phyloP scores from a whole-genome alignment of 2,329 filamentous ascomycete genomes.

The Aspergillus carbonarius region DNA sequence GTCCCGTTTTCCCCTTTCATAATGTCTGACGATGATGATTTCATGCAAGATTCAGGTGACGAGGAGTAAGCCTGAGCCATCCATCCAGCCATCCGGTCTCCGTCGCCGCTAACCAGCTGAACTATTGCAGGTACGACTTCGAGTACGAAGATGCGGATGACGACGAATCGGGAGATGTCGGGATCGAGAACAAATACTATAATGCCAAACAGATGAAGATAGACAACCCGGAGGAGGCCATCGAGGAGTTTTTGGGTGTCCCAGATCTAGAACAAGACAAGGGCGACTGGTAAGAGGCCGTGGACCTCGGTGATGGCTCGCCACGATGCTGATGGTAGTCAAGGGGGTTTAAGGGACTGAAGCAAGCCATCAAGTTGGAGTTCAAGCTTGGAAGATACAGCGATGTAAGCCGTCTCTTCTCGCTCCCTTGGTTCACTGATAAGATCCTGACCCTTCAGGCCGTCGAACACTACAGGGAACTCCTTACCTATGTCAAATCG shows the following conservation, averaged over 20 bases:
- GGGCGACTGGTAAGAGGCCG: constrained; percentile 71
- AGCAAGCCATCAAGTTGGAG: constrained; percentile 97
- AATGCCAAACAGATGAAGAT: constrained; percentile 96
- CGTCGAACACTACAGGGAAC: constrained; percentile 86
- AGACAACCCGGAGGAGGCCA: constrained; percentile 80
- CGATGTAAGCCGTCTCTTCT: constrained; percentile 57
- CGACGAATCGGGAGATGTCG: constrained; percentile 82
- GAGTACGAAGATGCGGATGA: constrained; percentile 96
- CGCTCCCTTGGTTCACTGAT: neutral
- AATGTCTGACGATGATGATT: constrained; percentile 85
- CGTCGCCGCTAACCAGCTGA: constrained; percentile 24
- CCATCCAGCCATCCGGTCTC: neutral
- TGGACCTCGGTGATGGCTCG: neutral
- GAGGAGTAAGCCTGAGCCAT: constrained; percentile 63
- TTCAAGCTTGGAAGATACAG: constrained; percentile 89
- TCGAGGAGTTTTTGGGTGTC: constrained; percentile 88
- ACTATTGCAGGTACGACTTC: constrained; percentile 72
- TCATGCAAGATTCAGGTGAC: constrained; percentile 89
- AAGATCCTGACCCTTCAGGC: constrained; percentile 56
- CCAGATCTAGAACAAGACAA: constrained; percentile 84
- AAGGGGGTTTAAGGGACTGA: constrained; percentile 90
- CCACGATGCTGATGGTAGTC: constrained; percentile 22
- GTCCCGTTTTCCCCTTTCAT: constrained; percentile 2
- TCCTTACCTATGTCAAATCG: constrained; percentile 95
- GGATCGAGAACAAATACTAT: constrained; percentile 99